These are phyloP conservation scores for Vachellia pachyceras DNA, from an alignment of 306 rosid genomes.

Conservation along the genomic window DNA sequence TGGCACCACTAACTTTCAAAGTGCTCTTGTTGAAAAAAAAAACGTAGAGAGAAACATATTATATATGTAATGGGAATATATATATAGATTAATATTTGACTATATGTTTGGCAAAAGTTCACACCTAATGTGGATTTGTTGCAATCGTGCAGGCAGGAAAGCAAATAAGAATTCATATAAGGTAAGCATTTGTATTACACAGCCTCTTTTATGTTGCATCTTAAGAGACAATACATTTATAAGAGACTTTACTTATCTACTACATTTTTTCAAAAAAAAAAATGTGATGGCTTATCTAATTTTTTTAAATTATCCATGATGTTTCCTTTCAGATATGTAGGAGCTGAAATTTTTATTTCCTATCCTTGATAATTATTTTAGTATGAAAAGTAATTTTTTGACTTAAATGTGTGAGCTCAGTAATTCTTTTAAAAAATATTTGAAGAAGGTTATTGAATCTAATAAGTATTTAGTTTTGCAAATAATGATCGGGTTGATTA, in stretches of 20 bases:
- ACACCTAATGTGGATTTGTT: conserved; percentile 33
- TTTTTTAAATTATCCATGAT: not conserved
- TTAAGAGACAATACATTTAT: conserved; percentile 31
- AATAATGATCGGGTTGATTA: not conserved
- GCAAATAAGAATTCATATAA: conserved; percentile 50
- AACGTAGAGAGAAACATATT: not conserved
- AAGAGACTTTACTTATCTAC: conserved; percentile 20
- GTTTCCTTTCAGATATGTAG: not conserved
- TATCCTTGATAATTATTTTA: not conserved
- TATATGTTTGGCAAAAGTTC: conserved; percentile 32
- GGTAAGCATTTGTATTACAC: conserved; percentile 8
- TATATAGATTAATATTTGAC: not conserved
- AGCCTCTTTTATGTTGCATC: conserved; percentile 30
- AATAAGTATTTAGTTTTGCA: not conserved
- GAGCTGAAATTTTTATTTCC: not conserved
- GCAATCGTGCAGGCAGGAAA: conserved; percentile 60
- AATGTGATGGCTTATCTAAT: conserved; percentile 33
- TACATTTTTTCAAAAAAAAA: not conserved
- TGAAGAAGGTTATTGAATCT: not conserved
- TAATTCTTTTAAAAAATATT: not conserved
- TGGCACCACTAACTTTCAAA: conserved; percentile 8
- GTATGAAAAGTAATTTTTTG: not conserved
- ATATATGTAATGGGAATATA: not conserved
- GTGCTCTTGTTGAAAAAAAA: not conserved
- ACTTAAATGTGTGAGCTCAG: not conserved